These are phyloP conservation scores for Glaciozyma antarctica DNA, from an alignment of 768 basidiomycete genomes.

Conservation along the genomic window DNA sequence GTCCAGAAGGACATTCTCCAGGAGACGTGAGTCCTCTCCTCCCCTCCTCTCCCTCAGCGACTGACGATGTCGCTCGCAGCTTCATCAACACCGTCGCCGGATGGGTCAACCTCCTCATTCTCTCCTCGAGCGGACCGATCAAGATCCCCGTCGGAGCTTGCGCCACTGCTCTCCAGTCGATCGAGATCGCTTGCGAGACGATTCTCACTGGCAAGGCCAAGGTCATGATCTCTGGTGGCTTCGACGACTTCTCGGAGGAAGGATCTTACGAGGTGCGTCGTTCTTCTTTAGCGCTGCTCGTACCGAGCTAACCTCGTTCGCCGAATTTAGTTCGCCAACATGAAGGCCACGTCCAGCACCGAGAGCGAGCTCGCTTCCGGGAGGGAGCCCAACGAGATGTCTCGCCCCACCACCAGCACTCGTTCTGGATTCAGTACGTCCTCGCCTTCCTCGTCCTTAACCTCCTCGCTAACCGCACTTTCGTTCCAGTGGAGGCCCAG, in stretches of 20 bases:
- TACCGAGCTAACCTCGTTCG: too few relatives aligned
- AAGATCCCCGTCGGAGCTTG: conserved; percentile 99
- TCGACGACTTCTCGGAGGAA: conserved; percentile 96
- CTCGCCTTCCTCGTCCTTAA: conserved; percentile 32
- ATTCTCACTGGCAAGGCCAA: conserved; percentile 93
- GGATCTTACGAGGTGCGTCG: conserved; percentile 67
- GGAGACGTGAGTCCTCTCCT: conserved; percentile 66
- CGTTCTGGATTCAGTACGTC: conserved; percentile 67
- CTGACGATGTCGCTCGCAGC: conserved; percentile 42
- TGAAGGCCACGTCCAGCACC: conserved; percentile 89
- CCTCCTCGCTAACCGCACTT: conserved; percentile 47
- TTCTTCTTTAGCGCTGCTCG: background rate
- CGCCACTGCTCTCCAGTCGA: conserved; percentile 91
- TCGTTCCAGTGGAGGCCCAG: conserved; percentile 64
- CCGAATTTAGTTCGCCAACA: background rate
- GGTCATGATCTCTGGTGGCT: conserved; percentile 98
- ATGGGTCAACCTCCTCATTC: conserved; percentile 87
- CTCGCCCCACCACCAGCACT: conserved; percentile 89
- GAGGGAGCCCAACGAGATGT: conserved; percentile 98
- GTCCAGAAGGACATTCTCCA: conserved; percentile 97
- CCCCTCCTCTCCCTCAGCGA: background rate
- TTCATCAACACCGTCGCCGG: conserved; percentile 99
- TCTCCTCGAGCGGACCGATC: conserved; percentile 94
- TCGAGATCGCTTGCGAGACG: conserved; percentile 96
- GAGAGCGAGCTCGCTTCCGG: conserved; percentile 98